Evolutionary conservation across 1,139 yeast genomes (phyloP).

Genomic region (Hansenula anomala): DNA sequence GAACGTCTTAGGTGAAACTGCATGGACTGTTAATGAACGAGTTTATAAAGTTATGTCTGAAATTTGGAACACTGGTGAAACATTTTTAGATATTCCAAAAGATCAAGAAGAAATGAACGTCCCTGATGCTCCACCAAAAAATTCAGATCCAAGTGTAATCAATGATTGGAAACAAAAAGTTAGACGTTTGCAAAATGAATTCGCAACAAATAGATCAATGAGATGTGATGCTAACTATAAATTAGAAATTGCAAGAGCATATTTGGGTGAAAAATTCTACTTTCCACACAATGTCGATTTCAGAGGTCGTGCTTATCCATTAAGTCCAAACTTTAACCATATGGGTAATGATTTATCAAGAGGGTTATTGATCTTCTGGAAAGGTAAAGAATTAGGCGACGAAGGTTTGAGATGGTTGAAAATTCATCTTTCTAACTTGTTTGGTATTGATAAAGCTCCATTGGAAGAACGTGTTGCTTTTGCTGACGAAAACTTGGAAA

Average conservation of each 20-base stretch:
- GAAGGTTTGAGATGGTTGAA: constrained; percentile 83
- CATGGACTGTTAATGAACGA: constrained; percentile 86
- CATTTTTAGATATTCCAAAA: constrained; percentile 78
- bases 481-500: constrained; percentile 62
- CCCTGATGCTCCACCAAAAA: constrained; percentile 62
- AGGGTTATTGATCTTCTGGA: constrained; percentile 83
- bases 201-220: constrained; percentile 69
- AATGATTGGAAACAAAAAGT: constrained; percentile 64
- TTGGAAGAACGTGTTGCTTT: constrained; percentile 70
- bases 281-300: constrained; percentile 95
- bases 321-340: constrained; percentile 77
- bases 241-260: constrained; percentile 92
- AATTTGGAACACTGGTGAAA: constrained; percentile 84
- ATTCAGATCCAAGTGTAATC: constrained; percentile 67
- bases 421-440: constrained; percentile 83
- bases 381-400: constrained; percentile 73
- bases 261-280: constrained; percentile 80
- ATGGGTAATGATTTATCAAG: constrained; percentile 90
- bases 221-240: constrained; percentile 94
- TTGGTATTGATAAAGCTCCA: constrained; percentile 83
- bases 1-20: constrained; percentile 80
- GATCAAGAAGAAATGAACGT: constrained; percentile 45
- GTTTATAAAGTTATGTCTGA: constrained; percentile 66
- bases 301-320: constrained; percentile 94
- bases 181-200: constrained; percentile 52